Conservation (phyloP, 2,329 filamentous ascomycete species). For the Chrysoporthe puriensis region DNA sequence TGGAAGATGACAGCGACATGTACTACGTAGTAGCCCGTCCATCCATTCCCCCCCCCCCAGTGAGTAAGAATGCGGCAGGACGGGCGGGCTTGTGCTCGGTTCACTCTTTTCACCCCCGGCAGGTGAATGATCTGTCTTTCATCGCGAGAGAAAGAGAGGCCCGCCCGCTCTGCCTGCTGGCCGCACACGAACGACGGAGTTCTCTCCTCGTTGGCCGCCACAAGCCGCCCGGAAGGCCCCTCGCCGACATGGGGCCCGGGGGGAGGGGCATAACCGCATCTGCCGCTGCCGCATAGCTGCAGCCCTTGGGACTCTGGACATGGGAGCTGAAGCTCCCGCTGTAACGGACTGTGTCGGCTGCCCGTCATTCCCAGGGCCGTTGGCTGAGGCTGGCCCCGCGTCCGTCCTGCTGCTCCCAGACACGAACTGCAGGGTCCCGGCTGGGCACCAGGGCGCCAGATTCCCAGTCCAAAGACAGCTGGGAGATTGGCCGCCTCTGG, state of each 20-base stretch:
- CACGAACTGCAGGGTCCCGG: slow-evolving; percentile 14
- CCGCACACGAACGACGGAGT: background rate
- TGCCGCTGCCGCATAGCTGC: slow-evolving; percentile 24
- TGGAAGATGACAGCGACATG: slow-evolving; percentile 1
- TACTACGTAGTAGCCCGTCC: background rate
- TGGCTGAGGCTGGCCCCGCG: slow-evolving; percentile 13
- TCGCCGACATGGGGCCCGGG: background rate
- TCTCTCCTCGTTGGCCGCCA: no score
- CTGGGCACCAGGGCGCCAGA: background rate
- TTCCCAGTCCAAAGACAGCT: background rate
- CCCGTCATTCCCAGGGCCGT: slow-evolving; percentile 12
- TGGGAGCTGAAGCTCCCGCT: slow-evolving; percentile 8
- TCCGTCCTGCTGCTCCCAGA: slow-evolving; percentile 11
- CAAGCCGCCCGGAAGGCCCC: background rate
- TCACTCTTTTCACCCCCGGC: background rate
- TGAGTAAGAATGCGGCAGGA: slow-evolving; percentile 9
- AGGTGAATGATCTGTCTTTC: slow-evolving; percentile 3
- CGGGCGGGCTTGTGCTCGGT: slow-evolving; percentile 1
- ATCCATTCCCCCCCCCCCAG: background rate
- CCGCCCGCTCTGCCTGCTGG: background rate
- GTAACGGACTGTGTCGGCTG: slow-evolving; percentile 22
- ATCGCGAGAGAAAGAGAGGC: background rate
- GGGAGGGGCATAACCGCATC: slow-evolving; percentile 1
- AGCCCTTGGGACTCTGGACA: slow-evolving; percentile 10
- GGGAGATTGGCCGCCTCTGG: background rate